Evolutionary conservation across 768 basidiomycete genomes (phyloP), one percentile per base, ranked within the genome.

Genomic region (Mycena sanguinolenta): DNA sequence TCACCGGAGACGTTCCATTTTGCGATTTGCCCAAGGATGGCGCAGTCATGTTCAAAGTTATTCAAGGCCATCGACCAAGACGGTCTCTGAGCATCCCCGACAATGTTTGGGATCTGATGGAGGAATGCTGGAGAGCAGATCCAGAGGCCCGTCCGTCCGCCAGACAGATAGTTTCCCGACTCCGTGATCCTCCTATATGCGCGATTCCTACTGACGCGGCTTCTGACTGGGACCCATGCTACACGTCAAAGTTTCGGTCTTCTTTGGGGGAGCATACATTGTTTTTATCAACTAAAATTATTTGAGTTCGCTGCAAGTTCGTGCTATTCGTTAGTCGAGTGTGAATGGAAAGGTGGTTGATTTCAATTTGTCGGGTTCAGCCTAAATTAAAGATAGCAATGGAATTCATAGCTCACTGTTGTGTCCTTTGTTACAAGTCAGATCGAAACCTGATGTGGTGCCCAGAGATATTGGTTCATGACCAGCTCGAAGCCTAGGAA

Each of bases 261-360:
- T 34, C 6, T 10, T 10, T 34, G 32, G 6, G 10, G 32, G 32
- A 10, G 4, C 32, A 34, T 10, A 34, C 32, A 34, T 10, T 34
- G 32, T 34, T 34, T 14, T 52, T 67, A 27, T 64, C 70, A 30
- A 32, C 59, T 46, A 28, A 17, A 61, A 49, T 32, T 28, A 61
- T 61, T 19, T 49, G 44, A 49, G 46, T 28, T 49, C 38, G 38
- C 2, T 61, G 44, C 44, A 61, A 44, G 59, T 61, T 61, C 44
- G 59, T 61, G 44, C 58, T 60, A 60, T 60, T 60, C 58, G 27
- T 60, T 60, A 60, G 42, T 46, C 42, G 58, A 60, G 25, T 60
- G 17, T n/a, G n/a, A 46, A 60, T 60, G 58, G 58, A 60, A 60
- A 42, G 58, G 42, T 32, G 38, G 16, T 60, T 60, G 58, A 60